Conservation (phyloP, 192 early-diverging fungal genomes). For the Rhizophagus clarus region DNA sequence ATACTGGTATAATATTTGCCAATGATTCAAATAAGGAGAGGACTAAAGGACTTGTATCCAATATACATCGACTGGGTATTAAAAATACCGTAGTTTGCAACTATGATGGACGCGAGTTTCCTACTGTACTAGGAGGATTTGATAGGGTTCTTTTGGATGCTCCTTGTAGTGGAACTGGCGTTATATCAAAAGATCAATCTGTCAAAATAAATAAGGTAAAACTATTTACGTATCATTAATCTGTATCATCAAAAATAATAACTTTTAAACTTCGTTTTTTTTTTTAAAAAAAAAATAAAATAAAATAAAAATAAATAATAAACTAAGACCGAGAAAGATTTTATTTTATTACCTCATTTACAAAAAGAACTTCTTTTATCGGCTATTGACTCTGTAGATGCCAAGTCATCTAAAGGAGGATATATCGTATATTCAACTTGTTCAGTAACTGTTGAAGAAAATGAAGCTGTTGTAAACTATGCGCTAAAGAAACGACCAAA, state of each 20-base stretch:
- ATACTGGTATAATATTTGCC: conserved; percentile 95
- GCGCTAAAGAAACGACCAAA: conserved; percentile 93
- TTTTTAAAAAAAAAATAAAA: too few species aligned
- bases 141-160: conserved; percentile 97
- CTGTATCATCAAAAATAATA: not conserved
- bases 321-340: conserved; percentile 78
- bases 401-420: conserved; percentile 90
- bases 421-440: conserved; percentile 99
- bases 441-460: conserved; percentile 96
- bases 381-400: conserved; percentile 97
- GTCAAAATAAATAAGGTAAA: conserved; percentile 91
- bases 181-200: conserved; percentile 96
- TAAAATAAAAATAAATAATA: conserved; percentile 17
- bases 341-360: conserved; percentile 87
- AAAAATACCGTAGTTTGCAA: conserved; percentile 90
- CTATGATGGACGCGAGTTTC: conserved; percentile 98
- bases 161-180: conserved; percentile 98
- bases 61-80: conserved; percentile 88
- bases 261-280: not conserved
- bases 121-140: conserved; percentile 94
- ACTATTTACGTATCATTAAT: not conserved
- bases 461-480: conserved; percentile 97
- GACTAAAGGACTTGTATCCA: conserved; percentile 87
- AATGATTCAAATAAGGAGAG: conserved; percentile 97
- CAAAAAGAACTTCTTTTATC: conserved; percentile 95